Evolutionary conservation across 305 asterid species (phyloP), one percentile per base, ranked within the genome.

Genomic region (Solanum hybrid): DNA sequence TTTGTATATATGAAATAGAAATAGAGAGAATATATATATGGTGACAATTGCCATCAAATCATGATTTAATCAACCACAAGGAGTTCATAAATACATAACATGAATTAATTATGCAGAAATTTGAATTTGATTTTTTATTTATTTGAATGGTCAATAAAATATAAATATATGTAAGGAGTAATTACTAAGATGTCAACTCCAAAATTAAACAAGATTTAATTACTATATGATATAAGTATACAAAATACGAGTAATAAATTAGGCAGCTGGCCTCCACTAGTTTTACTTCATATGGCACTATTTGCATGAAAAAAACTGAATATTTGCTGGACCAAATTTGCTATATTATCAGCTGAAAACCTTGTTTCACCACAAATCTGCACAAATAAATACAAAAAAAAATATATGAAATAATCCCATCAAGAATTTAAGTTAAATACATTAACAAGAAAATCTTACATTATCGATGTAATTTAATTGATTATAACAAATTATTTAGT

Each of bases 311-410:
- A 94, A 76, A 95, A 97, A 90, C 91, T 95, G 92, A 97, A 95
- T 90, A 96, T 96, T 90, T 96, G 99, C 91, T 97, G 99, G 69
- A 95, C 93, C 26, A 98, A 95, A 91, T 94, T 96, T 75, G 99
- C 99, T 71, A 97, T 93, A 88, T 96, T 97, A 89, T 97, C 96
- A 16, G 99, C 98, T 40, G 98, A 91, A 91, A 92, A 93, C 89
- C 95, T 94, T 51, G 94, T 94, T 86, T 96, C 98, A 51, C 96
- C 96, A 42, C 90, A 92, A 37, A 96, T 94, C 99, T 97, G 92
- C 91, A 90, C 24, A 85, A 3, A 79, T 8, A 35, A 88, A 56
- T 17, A 56, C 2, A 56, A 56, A 56, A 31, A 7, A 56, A 56
- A 1, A 3, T 1, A 16, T 5, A 51, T 51, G 66, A 51, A 51